Evolutionary conservation across 2,329 filamentous ascomycete genomes (phyloP).

Genomic region (Sporothrix curviconia): DNA sequence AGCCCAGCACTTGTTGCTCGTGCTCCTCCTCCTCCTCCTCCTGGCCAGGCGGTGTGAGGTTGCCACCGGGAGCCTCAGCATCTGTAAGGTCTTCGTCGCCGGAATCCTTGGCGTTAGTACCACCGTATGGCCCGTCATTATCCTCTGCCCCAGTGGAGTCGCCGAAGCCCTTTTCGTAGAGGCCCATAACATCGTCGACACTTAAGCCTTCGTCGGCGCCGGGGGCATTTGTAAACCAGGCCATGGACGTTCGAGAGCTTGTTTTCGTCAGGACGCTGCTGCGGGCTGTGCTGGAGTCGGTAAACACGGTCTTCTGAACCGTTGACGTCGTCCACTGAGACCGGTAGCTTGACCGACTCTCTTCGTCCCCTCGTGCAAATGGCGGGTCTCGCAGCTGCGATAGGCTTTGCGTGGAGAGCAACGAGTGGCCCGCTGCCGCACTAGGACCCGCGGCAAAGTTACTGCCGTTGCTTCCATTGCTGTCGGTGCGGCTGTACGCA

Average conservation of each 20-base stretch:
- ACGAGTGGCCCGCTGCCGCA: background rate
- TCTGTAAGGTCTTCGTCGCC: slow-evolving; percentile 27
- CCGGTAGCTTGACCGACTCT: slow-evolving; percentile 49
- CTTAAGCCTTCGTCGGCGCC: slow-evolving; percentile 50
- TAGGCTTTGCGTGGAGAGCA: slow-evolving; percentile 15
- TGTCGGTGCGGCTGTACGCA: slow-evolving; percentile 30
- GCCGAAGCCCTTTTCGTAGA: slow-evolving; percentile 59
- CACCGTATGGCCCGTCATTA: slow-evolving; percentile 24
- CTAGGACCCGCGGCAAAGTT: background rate
- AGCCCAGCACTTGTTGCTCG: slow-evolving; percentile 25
- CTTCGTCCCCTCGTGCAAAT: slow-evolving; percentile 46
- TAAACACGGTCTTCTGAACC: slow-evolving; percentile 46
- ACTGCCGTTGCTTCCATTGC: slow-evolving; percentile 24
- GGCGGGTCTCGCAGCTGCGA: slow-evolving; percentile 24
- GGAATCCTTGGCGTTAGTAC: slow-evolving; percentile 26
- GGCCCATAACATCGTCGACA: slow-evolving; percentile 63
- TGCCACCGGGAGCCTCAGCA: slow-evolving; percentile 15
- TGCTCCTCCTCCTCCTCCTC: background rate
- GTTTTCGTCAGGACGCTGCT: slow-evolving; percentile 76
- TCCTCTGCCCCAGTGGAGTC: slow-evolving; percentile 43
- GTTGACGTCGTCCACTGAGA: slow-evolving; percentile 51
- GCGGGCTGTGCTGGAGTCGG: slow-evolving; percentile 59
- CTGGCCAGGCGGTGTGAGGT: background rate
- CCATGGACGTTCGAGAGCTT: slow-evolving; percentile 60
- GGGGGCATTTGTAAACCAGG: slow-evolving; percentile 37